Evolutionary conservation across 2,329 filamentous ascomycete genomes (phyloP).

Genomic region (Xylariaceae sp.): DNA sequence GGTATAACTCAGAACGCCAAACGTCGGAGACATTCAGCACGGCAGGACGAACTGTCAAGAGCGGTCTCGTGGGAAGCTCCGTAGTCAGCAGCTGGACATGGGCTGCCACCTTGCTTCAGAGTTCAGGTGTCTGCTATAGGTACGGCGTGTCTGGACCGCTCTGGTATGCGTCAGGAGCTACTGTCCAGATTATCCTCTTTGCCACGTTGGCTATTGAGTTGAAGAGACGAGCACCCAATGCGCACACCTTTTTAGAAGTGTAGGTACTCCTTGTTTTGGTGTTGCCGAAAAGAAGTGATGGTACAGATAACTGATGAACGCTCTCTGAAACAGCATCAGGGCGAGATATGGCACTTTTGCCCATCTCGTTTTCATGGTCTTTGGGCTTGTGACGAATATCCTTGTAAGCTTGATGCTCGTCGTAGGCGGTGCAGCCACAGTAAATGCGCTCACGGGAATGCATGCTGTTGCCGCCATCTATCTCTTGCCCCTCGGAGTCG

Average conservation of each 20-base stretch:
- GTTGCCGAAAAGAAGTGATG: not conserved
- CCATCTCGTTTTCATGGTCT: conserved; percentile 75
- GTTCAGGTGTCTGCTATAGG: conserved; percentile 73
- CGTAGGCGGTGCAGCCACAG: conserved; percentile 74
- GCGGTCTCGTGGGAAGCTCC: conserved; percentile 70
- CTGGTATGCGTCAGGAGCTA: conserved; percentile 55
- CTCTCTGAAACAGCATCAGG: conserved; percentile 21
- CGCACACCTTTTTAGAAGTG: conserved; percentile 82
- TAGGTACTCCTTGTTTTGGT: conserved; percentile 8
- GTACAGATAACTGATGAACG: not conserved
- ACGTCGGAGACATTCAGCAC: conserved; percentile 93
- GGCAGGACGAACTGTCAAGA: conserved; percentile 81
- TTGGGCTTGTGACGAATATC: conserved; percentile 79
- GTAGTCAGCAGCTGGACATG: conserved; percentile 80
- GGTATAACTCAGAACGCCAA: conserved; percentile 62
- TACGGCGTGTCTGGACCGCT: conserved; percentile 62
- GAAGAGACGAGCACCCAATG: conserved; percentile 81
- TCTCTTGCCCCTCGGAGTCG: conserved; percentile 72
- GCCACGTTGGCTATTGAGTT: conserved; percentile 86
- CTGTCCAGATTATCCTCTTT: conserved; percentile 83
- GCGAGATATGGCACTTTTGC: conserved; percentile 38
- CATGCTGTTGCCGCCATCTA: conserved; percentile 78
- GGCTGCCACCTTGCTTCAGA: conserved; percentile 78
- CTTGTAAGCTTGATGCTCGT: conserved; percentile 85
- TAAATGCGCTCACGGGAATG: conserved; percentile 66